phyloP scores from a whole-genome alignment of 768 basidiomycete genomes.

The Calocera cornea region DNA sequence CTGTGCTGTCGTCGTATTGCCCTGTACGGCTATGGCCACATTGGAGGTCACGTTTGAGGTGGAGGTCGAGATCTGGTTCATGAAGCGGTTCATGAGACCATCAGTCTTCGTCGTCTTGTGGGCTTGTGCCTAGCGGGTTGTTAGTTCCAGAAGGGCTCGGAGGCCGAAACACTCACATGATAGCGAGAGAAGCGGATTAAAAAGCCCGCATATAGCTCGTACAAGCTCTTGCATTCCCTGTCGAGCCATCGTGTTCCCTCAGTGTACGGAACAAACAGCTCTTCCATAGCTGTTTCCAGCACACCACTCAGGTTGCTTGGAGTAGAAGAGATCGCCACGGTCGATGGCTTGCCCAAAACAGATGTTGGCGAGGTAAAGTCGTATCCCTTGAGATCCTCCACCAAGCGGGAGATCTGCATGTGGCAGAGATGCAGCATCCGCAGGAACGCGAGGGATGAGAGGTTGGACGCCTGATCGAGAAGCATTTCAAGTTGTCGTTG shows the following conservation, averaged over 20 bases:
- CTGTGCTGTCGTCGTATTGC: slow-evolving; percentile 48
- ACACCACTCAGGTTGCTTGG: slow-evolving; percentile 58
- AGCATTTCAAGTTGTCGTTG: slow-evolving; percentile 93
- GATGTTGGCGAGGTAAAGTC: slow-evolving; percentile 49
- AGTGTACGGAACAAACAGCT: slow-evolving; percentile 85
- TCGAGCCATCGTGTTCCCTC: slow-evolving; percentile 89
- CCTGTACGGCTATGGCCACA: not conserved
- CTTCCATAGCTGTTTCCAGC: slow-evolving; percentile 94
- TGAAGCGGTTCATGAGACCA: slow-evolving; percentile 76
- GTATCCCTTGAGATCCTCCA: slow-evolving; percentile 85
- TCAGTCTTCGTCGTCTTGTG: slow-evolving; percentile 44
- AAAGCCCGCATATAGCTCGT: slow-evolving; percentile 60
- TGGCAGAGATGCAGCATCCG: slow-evolving; percentile 84
- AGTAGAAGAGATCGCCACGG: slow-evolving; percentile 23
- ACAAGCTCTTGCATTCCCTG: slow-evolving; percentile 71
- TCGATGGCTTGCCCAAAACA: not conserved
- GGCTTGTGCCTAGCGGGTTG: slow-evolving; percentile 23
- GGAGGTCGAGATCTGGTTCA: slow-evolving; percentile 51
- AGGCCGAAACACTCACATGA: slow-evolving; percentile 46
- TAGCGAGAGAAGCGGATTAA: slow-evolving; percentile 69
- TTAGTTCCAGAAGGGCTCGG: not conserved
- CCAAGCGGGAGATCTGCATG: slow-evolving; percentile 55
- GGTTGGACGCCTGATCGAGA: slow-evolving; percentile 53
- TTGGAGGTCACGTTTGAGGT: not conserved
- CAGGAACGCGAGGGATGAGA: slow-evolving; percentile 82